Base-by-base conservation (phyloP, 164 flowering plant genomes). In the Akebia trifoliata region DNA sequence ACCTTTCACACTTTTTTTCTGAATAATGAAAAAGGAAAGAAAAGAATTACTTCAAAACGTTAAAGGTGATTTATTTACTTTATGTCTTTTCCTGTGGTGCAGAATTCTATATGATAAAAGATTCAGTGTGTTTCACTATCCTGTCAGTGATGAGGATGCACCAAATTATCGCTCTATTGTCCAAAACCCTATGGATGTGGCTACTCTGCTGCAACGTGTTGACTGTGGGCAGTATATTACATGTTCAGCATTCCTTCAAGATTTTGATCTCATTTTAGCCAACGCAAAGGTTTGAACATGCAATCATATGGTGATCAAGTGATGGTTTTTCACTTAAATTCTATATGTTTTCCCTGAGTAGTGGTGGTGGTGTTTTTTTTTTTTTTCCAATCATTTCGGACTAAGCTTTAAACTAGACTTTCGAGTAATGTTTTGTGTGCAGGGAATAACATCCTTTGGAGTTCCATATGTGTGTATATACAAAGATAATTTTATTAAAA, bases 101-200 rank as follows among this genome's bases (percentile, higher is more conserved):
- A 94, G 99, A 81, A 76, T 94, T 65, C 68, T 94, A 24, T 90
- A 90, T 75, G 99, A 94, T 62, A 94, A 94, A 66, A 75, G 96
- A 25, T 94, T 90, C 69, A 77, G 76, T 62, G 97, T 54, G 49
- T 94, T 94, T 60, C 99, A 94, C 74, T 94, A 71, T 71, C 99
- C 99, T 15, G 99, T 94, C 53, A 50, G 70, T 57, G 99, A 94
- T 75, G 99, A 94, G 63, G 99, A 94, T 78, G 99, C 95, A 48
- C 99, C 99, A 64, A 86, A 94, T 58, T 94, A 94, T 63, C 90
- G 81, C 45, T 62, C 90, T 26, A 78, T 94, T 15, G 81, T 94
- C 50, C 95, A 88, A 69, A 86, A 82, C 53, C 99, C 99, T 11
- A 90, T 94, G 96, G 99, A 94, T 56, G 56, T 88, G 71, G 93